Evolutionary conservation across 2,329 filamentous ascomycete species (phyloP).

Genomic region (Capronia americana): DNA sequence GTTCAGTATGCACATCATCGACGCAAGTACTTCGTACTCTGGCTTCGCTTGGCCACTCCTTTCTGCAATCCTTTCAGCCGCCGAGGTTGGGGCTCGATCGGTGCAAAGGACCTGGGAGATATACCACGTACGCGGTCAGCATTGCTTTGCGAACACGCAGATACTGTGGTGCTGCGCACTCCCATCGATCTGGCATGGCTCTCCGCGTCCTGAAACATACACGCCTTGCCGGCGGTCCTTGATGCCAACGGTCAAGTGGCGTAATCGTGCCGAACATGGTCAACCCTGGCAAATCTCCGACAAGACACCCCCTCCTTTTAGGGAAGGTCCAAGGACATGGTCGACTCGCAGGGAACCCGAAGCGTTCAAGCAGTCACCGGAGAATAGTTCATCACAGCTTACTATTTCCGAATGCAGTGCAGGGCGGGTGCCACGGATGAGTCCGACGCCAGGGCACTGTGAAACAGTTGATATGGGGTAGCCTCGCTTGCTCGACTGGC

Average conservation of each 20-base stretch:
- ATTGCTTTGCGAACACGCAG: neutral
- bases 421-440: conserved; percentile 24
- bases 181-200: conserved; percentile 9
- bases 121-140: neutral
- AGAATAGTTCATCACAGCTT: conserved; percentile 17
- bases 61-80: conserved; percentile 39
- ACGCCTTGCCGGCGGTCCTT: conserved; percentile 10
- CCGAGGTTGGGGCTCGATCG: conserved; percentile 37
- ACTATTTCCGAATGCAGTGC: conserved; percentile 23
- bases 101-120: neutral
- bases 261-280: conserved; percentile 24
- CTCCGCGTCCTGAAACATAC: conserved; percentile 28
- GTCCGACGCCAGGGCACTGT: conserved; percentile 25
- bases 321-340: conserved; percentile 15
- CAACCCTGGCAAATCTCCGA: conserved; percentile 36
- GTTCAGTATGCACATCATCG: conserved; percentile 31
- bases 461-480: conserved; percentile 24
- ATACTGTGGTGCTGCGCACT: neutral
- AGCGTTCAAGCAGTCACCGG: conserved; percentile 21
- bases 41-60: conserved; percentile 36
- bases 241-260: conserved; percentile 28
- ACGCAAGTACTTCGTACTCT: conserved; percentile 19
- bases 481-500: conserved; percentile 4
- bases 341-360: conserved; percentile 23
- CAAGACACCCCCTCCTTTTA: conserved; percentile 5